Base-by-base conservation (phyloP, 495 filamentous ascomycete genomes). In the Neurospora sp. region DNA sequence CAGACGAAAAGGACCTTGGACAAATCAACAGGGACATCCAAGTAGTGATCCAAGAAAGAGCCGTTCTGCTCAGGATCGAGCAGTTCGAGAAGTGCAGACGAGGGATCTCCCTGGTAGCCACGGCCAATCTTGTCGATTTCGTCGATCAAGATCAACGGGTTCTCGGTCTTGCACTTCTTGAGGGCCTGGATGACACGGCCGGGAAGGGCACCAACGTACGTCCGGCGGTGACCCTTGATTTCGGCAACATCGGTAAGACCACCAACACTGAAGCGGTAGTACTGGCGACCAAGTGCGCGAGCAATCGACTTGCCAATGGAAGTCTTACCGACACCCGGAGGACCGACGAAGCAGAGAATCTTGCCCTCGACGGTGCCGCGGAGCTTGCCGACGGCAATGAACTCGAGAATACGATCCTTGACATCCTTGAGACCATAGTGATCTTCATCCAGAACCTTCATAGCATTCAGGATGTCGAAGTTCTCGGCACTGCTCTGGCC, bases 81-180 rank as follows among this genome's bases (percentile, higher is more conserved):
- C 40, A 99, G 85, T 79, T 99, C 96, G 16, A 99, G 87, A 69
- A 99, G 86, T 40, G 96, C 96, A 46, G 95, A 98, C 3, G 96
- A 93, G 23, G 96, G 96, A 75, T 99, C 96, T 71, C 96, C 96
- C 82, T 97, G 95, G 78, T 98, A 93, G 4, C 95, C 96, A 44
- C 93, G 89, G 12, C 96, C 95, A 80, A 99, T 95, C 84, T 99
- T 99, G 85, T 99, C 96, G 70, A 99, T 84, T 81, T 99, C 96
- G 80, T 99, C 96, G 78, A 99, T 98, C 66, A 99, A 84, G 74
- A 99, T 93, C 69, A 99, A 83, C 54, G 96, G 96, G 80, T 99
- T 99, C 80, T 98, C 96, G 0, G 96, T 98, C 81, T 98, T 94
- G 82, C 96, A 98, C 81, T 98, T 98, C 89, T 99, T 99, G 73